Percentiles rank a stretch among this genome's conserved stretches.
These are phyloP conservation scores for Leccinum fuscescens DNA, from an alignment of 1,284 basidiomycete genomes.

Conservation along the genomic window DNA sequence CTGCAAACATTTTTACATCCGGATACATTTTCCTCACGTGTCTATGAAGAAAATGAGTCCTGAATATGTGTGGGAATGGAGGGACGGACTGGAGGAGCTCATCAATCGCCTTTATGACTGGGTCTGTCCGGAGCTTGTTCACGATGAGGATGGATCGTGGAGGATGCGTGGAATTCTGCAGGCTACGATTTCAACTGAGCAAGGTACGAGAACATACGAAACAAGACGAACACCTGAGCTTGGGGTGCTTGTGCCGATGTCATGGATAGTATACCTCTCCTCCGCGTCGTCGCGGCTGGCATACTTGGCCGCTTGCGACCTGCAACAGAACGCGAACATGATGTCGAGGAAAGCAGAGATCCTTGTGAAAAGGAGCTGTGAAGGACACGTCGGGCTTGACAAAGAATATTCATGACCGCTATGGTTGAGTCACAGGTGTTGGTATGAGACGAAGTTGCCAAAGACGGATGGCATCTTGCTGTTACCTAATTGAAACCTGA, in stretches of 20 bases:
- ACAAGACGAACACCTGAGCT: slow-evolving; percentile 30
- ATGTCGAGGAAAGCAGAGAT: slow-evolving; percentile 4
- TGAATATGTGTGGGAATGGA: background rate
- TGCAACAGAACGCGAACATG: slow-evolving; percentile 5
- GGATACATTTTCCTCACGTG: slow-evolving; percentile 67
- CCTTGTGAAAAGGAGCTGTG: slow-evolving; percentile 24
- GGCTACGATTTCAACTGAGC: slow-evolving; percentile 33
- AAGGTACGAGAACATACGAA: slow-evolving; percentile 6
- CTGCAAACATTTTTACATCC: slow-evolving; percentile 72
- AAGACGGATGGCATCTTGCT: slow-evolving; percentile 12
- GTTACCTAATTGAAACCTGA: background rate
- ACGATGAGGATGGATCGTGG: slow-evolving; percentile 62
- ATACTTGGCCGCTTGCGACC: background rate
- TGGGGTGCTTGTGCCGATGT: slow-evolving; percentile 4
- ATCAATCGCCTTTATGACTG: slow-evolving; percentile 70
- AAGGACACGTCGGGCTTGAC: slow-evolving; percentile 23
- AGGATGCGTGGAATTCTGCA: slow-evolving; percentile 20
- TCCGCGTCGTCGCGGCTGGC: background rate
- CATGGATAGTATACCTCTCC: slow-evolving; percentile 15
- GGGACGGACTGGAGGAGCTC: slow-evolving; percentile 62
- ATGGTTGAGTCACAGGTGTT: background rate
- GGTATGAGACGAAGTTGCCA: slow-evolving; percentile 15
- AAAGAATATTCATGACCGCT: slow-evolving; percentile 23
- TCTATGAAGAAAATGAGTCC: slow-evolving; percentile 36
- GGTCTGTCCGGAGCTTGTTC: slow-evolving; percentile 73